Base-by-base conservation (phyloP, 805 yeast genomes). In the Brettanomyces sp. region DNA sequence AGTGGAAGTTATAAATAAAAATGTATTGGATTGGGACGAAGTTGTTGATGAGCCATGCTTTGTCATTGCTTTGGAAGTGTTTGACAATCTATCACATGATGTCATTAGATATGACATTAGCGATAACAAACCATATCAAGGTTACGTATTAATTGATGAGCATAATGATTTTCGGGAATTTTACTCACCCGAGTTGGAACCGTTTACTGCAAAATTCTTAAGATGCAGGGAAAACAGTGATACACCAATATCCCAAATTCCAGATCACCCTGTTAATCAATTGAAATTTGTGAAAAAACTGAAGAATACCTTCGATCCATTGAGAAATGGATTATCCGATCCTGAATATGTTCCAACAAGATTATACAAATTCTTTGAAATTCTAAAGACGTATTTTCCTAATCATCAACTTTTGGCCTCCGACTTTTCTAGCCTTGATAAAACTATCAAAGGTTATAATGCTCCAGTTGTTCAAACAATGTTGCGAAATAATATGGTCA, bases 311-410 rank as follows among this genome's bases (percentile, higher is more conserved):
- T 25, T 82, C 1, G 68, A 80, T 37, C 95, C 95, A 1, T 70
- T 83, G 55, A 71, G 81, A 49, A 85, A 82, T 44, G 73, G 78
- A 43, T 63, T 87, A 30, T 71, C 88, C 0, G 79, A 77, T 3
- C 83, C 87, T 0, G 95, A 87, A 56, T 87, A 76, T 60, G 76
- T 87, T 32, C 96, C 96, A n/a, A 85, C 95, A 0, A 66, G 89
- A 46, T 68, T 82, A 30, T 54, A 83, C 28, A 76, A 83, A 59
- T 72, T 87, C 43, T 76, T 85, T 60, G 76, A 77, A 41, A 70
- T 82, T 6, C 69, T 87, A 45, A 72, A 76, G 47, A 69, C 73
- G 32, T 68, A 74, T 48, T 87, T 87, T 61, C 95, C 95, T 2
- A 73, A 82, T 42, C 95, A 88, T 59, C 77, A 79, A 25, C 64